These are phyloP conservation scores for Musa troglodytarum DNA, from an alignment of 176 grass and related monocot genomes.

Conservation along the genomic window DNA sequence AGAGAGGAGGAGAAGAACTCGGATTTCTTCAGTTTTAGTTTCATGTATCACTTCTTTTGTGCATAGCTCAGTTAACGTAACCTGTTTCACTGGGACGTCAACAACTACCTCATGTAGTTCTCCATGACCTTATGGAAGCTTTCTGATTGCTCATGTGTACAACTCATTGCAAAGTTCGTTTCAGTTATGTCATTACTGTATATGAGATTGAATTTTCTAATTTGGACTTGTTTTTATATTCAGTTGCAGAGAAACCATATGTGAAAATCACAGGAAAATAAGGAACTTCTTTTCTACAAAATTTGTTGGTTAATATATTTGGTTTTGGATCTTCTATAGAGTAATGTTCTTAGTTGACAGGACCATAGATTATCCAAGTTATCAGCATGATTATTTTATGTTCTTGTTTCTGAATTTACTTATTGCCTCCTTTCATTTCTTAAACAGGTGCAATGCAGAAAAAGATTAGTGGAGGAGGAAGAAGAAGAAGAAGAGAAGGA, in stretches of 20 bases:
- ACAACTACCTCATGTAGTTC: too few species aligned
- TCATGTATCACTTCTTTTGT: too few species aligned
- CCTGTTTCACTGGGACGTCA: too few species aligned
- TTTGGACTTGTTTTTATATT: neutral
- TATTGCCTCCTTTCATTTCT: constrained; percentile 2
- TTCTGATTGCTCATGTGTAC: too few species aligned
- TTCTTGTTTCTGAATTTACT: neutral
- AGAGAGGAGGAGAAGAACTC: too few species aligned
- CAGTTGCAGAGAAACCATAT: neutral
- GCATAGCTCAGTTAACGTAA: too few species aligned
- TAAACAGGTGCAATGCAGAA: constrained; percentile 70
- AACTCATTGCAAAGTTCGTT: too few species aligned
- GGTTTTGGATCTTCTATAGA: neutral
- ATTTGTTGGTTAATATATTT: neutral
- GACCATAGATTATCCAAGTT: neutral
- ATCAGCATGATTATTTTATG: neutral
- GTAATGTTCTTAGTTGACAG: neutral
- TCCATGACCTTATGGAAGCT: too few species aligned
- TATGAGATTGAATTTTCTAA: neutral
- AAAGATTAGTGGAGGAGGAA: constrained; percentile 44
- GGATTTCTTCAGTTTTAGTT: too few species aligned
- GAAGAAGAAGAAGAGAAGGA: constrained; percentile 19
- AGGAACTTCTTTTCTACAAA: neutral
- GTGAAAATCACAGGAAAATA: neutral
- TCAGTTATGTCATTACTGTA: neutral